These are phyloP conservation scores for Daldinia concentrica DNA, from an alignment of 495 filamentous ascomycete species.

Conservation along the genomic window DNA sequence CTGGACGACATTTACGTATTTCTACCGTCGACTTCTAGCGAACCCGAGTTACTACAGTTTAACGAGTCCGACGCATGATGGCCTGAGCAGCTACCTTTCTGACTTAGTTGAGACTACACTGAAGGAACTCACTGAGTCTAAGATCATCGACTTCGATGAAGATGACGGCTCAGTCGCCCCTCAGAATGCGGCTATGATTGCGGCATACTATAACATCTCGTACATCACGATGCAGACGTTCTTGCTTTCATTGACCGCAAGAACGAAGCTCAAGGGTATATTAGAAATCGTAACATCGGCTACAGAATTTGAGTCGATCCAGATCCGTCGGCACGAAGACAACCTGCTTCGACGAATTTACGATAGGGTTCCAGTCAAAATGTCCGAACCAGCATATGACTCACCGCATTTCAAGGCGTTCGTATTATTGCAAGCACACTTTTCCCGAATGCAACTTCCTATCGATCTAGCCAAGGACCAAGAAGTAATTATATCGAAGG, in stretches of 20 bases:
- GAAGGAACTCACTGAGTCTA: constrained; percentile 89
- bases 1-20: constrained; percentile 98
- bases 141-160: constrained; percentile 96
- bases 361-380: constrained; percentile 93
- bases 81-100: constrained; percentile 91
- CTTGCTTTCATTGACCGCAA: constrained; percentile 87
- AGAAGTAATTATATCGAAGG: constrained; percentile 83
- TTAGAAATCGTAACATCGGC: constrained; percentile 97
- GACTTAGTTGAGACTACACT: constrained; percentile 94
- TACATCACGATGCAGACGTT: constrained; percentile 99
- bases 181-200: constrained; percentile 96
- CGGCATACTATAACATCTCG: constrained; percentile 98
- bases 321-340: constrained; percentile 94
- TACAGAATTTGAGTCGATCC: constrained; percentile 94
- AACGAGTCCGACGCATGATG: constrained; percentile 88
- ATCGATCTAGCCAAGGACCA: constrained; percentile 98
- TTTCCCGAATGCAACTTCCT: constrained; percentile 94
- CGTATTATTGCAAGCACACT: constrained; percentile 94
- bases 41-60: constrained; percentile 98
- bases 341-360: constrained; percentile 90
- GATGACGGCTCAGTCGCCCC: constrained; percentile 92
- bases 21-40: constrained; percentile 94
- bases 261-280: constrained; percentile 94
- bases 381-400: constrained; percentile 83
- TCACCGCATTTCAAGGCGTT: constrained; percentile 99